phyloP scores from a whole-genome alignment of 768 basidiomycete species.

The Xanthoconium purpureum region DNA sequence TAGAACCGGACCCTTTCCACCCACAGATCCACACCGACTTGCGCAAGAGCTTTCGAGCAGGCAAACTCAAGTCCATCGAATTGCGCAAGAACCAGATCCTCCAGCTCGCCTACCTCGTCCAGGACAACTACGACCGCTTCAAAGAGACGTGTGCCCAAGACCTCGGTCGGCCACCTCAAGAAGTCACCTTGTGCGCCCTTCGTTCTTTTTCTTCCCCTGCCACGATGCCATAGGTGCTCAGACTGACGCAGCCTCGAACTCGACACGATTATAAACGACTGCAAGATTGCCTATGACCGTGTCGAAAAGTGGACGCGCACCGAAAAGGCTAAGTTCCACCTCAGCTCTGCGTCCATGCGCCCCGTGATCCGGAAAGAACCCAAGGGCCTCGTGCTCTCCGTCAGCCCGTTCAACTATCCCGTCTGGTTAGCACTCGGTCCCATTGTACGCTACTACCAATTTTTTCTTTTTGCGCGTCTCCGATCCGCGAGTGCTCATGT shows the following conservation, averaged over 20 bases:
- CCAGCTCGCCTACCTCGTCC: slow-evolving; percentile 67
- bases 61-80: slow-evolving; percentile 62
- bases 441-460: slow-evolving; percentile 39
- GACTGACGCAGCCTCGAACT: slow-evolving; percentile 68
- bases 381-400: slow-evolving; percentile 70
- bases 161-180: slow-evolving; percentile 61
- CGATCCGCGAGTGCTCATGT: neutral
- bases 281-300: slow-evolving; percentile 51
- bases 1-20: too few species aligned
- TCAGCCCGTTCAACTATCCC: slow-evolving; percentile 76
- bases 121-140: slow-evolving; percentile 67
- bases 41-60: slow-evolving; percentile 55
- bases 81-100: slow-evolving; percentile 75
- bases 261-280: slow-evolving; percentile 48
- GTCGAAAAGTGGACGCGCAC: slow-evolving; percentile 77
- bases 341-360: slow-evolving; percentile 56
- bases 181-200: slow-evolving; percentile 51
- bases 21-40: slow-evolving; percentile 55
- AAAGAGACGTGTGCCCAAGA: slow-evolving; percentile 57
- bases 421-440: slow-evolving; percentile 57
- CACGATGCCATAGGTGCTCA: too few species aligned
- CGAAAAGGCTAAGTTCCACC: slow-evolving; percentile 49
- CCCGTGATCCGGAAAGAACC: slow-evolving; percentile 71
- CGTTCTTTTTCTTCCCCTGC: slow-evolving; percentile 27
- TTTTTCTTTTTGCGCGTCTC: neutral